These are phyloP conservation scores for Tubosaeta sp. DNA, from an alignment of 768 basidiomycete genomes.

Conservation along the genomic window DNA sequence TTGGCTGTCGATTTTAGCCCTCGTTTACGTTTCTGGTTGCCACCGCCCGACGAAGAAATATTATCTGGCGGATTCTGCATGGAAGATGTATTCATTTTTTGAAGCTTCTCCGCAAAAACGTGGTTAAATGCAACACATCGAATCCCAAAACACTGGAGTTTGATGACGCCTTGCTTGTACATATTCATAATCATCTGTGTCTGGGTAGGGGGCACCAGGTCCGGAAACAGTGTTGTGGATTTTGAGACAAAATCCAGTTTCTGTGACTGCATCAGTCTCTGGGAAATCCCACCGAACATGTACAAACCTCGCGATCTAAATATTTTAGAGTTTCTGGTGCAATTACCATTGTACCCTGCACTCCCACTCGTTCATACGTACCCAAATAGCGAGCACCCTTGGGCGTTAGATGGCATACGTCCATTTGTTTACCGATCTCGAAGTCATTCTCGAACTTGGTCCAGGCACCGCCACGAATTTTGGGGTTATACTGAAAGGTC, in stretches of 20 bases:
- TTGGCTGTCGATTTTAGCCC: background rate
- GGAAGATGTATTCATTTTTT: background rate
- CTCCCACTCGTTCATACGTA: slow-evolving; percentile 23
- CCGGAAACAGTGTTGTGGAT: slow-evolving; percentile 17
- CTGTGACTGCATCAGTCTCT: slow-evolving; percentile 8
- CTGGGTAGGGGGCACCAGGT: slow-evolving; percentile 24
- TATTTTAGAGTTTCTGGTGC: slow-evolving; percentile 8
- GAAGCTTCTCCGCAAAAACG: slow-evolving; percentile 13
- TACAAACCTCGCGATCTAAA: slow-evolving; percentile 9
- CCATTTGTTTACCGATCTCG: slow-evolving; percentile 13
- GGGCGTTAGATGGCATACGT: slow-evolving; percentile 12
- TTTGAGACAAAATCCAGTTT: slow-evolving; percentile 15
- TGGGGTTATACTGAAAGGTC: slow-evolving; percentile 26
- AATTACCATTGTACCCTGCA: slow-evolving; percentile 9
- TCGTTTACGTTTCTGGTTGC: slow-evolving; percentile 15
- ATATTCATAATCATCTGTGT: slow-evolving; percentile 23
- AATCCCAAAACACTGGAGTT: slow-evolving; percentile 25
- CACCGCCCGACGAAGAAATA: background rate
- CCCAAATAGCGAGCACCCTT: slow-evolving; percentile 19
- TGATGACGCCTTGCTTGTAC: slow-evolving; percentile 27
- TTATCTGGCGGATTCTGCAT: background rate
- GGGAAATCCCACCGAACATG: background rate
- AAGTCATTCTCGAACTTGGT: slow-evolving; percentile 8
- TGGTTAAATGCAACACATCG: slow-evolving; percentile 18
- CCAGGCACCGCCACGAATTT: slow-evolving; percentile 15